Evolutionary conservation across 2,329 filamentous ascomycete genomes (phyloP).

Genomic region (Ciborinia camelliae): DNA sequence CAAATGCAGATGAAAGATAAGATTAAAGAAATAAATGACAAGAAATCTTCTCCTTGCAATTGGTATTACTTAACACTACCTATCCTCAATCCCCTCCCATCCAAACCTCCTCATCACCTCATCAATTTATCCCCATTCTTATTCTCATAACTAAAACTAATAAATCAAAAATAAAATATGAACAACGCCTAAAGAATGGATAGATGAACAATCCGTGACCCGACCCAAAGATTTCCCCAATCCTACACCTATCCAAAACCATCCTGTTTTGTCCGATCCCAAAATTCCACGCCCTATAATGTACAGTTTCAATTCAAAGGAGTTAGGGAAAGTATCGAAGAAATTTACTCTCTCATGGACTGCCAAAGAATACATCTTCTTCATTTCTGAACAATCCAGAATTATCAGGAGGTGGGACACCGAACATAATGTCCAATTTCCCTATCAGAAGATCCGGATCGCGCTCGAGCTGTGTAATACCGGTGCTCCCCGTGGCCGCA

Average conservation of each 20-base stretch:
- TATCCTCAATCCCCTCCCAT: background rate
- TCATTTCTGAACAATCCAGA: slow-evolving; percentile 30
- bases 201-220: slow-evolving; percentile 1
- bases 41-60: background rate
- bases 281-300: slow-evolving; percentile 13
- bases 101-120: background rate
- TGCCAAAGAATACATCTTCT: slow-evolving; percentile 38
- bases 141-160: slow-evolving; percentile 10
- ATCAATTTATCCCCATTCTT: background rate
- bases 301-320: slow-evolving; percentile 15
- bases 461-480: slow-evolving; percentile 32
- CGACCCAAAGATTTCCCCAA: background rate
- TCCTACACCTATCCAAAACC: slow-evolving; percentile 7
- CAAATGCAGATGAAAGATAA: background rate
- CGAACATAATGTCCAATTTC: slow-evolving; percentile 36
- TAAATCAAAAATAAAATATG: slow-evolving; percentile 11
- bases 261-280: slow-evolving; percentile 14
- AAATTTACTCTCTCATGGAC: slow-evolving; percentile 28
- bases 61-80: slow-evolving; percentile 7
- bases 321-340: background rate
- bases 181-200: slow-evolving; percentile 20
- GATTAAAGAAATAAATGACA: background rate
- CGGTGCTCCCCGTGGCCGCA: slow-evolving; percentile 25
- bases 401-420: slow-evolving; percentile 21
- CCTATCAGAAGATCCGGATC: slow-evolving; percentile 35